These are phyloP conservation scores for Elsinoe arachidis DNA, from an alignment of 2,329 filamentous ascomycete species.

Conservation along the genomic window DNA sequence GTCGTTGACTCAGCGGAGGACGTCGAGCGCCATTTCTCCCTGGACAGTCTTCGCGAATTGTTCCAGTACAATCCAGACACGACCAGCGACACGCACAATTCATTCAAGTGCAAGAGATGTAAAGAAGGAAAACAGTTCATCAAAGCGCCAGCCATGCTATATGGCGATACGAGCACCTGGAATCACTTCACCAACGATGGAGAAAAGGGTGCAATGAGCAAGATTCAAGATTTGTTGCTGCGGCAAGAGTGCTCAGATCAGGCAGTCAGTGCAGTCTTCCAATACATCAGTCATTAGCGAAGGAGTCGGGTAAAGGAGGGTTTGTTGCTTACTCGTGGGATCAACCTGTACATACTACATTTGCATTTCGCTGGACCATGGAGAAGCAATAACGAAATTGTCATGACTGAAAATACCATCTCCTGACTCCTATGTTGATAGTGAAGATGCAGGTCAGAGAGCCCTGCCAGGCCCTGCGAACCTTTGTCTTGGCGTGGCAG, in stretches of 20 bases:
- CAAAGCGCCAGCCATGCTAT: constrained; percentile 90
- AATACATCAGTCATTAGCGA: constrained; percentile 84
- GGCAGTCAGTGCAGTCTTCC: constrained; percentile 89
- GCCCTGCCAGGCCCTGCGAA: neutral
- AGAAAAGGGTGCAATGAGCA: constrained; percentile 51
- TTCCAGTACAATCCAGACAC: constrained; percentile 87
- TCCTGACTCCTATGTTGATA: neutral
- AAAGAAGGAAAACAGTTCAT: constrained; percentile 71
- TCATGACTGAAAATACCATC: neutral
- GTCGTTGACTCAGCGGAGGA: constrained; percentile 96
- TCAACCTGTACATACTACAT: neutral
- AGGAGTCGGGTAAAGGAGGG: neutral
- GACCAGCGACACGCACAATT: constrained; percentile 90
- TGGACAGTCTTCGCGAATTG: constrained; percentile 82
- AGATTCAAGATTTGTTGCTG: constrained; percentile 84
- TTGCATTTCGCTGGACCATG: neutral
- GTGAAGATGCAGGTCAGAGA: neutral
- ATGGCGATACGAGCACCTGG: constrained; percentile 98
- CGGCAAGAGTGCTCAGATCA: constrained; percentile 72
- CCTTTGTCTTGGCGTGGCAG: neutral
- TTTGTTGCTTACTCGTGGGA: neutral
- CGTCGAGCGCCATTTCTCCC: constrained; percentile 90
- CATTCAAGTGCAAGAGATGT: constrained; percentile 96
- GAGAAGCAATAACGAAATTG: too few relatives aligned
- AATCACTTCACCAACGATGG: constrained; percentile 87